Base-by-base conservation (phyloP, 208 protist species). In the Trypanosoma brucei region DNA sequence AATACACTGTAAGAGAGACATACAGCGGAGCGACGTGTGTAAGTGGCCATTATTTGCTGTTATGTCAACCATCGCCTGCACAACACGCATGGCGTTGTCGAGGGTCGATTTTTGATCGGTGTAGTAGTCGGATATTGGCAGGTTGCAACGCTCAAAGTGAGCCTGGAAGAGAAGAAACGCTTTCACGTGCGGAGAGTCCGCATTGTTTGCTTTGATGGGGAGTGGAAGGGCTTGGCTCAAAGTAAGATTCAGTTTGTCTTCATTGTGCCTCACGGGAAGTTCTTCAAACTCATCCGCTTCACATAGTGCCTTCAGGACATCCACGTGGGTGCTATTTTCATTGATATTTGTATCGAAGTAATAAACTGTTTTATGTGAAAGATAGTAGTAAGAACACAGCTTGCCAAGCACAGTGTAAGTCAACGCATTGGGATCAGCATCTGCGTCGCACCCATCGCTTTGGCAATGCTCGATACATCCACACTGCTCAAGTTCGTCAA, bases 311-410 rank as follows among this genome's bases (percentile, higher is more conserved):
- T 80, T 70, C 48, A 99, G 77, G 35, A 96, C 68, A 67, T 96
- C 81, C 8, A 72, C 65, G 45, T 79, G 76, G 31, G 75, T 74
- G 44, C 75, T 72, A 39, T 80, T 51, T 2, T 71, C 74, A 64
- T 70, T 38, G 45, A 99, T 81, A 53, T 70, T 66, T 39, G 71
- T 55, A 70, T 95, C 68, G 77, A 99, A 99, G 37, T 94, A 56
- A 61, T 84, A 64, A 8, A 97, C 88, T 7, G 97, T 99, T 46
- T 81, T 72, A 75, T 99, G 96, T 11, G 87, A 86, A 6, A 99
- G 87, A 80, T 99, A 99, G 79, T 99, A 99, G 87, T 96, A 99
- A 7, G 97, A 98, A n/a, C 97, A 97, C 40, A 99, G 89, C 55
- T 92, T 90, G 8, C 98, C 98, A 13, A 99, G 79, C 7, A 97